phyloP scores from a whole-genome alignment of 192 early-diverging fungal genomes.

The Backusella tarrabulga region DNA sequence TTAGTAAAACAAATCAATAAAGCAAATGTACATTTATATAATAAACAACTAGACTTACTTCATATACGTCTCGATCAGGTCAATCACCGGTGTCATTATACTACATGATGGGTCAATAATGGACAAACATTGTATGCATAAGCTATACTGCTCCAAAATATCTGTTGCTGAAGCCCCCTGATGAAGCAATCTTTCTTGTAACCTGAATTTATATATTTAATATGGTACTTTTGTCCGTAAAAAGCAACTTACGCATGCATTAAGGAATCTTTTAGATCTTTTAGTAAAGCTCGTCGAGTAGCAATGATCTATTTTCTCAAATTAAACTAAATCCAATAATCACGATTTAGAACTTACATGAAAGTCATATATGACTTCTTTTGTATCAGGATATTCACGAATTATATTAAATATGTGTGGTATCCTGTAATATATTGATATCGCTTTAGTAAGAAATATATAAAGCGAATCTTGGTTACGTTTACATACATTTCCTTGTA shows the following conservation, averaged over 20 bases:
- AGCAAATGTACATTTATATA: neutral
- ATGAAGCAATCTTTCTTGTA: conserved; percentile 15
- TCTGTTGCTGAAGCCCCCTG: conserved; percentile 22
- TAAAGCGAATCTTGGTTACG: neutral
- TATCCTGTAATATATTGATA: neutral
- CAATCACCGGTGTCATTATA: conserved; percentile 5
- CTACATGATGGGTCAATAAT: conserved; percentile 18
- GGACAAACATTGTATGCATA: conserved; percentile 14
- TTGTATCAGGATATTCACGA: conserved; percentile 6
- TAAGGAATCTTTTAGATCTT: neutral
- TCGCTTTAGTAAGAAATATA: neutral
- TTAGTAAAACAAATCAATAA: no score
- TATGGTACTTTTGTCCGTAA: neutral
- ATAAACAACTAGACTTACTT: neutral
- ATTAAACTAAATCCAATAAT: neutral
- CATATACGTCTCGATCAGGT: conserved; percentile 14
- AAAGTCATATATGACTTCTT: conserved; percentile 3
- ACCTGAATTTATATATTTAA: neutral
- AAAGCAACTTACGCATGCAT: neutral
- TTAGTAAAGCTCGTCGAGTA: neutral
- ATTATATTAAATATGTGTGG: conserved; percentile 9
- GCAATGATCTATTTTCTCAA: neutral
- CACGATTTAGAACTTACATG: neutral
- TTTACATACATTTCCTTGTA: conserved; percentile 9
- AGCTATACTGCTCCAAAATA: conserved; percentile 15